Conservation (phyloP, 2,329 filamentous ascomycete species). For the Lasiodiplodia hormozganensis region DNA sequence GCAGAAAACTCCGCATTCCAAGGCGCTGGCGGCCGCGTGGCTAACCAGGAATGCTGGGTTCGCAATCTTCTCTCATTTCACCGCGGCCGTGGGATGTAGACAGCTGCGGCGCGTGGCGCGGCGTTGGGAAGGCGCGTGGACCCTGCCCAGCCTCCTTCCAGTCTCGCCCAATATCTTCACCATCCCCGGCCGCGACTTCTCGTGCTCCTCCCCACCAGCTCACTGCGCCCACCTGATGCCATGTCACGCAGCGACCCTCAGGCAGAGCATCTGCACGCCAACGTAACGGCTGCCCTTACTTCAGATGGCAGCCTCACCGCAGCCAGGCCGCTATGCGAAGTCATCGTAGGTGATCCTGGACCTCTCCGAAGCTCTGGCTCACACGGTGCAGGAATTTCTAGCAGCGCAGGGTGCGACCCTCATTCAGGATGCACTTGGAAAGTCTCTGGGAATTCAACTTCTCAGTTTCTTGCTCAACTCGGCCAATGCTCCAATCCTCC, state of each 20-base stretch:
- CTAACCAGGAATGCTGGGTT: neutral
- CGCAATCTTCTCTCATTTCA: conserved; percentile 1
- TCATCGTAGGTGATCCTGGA: neutral
- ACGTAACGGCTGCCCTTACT: neutral
- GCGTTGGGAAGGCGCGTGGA: neutral
- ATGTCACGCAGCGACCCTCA: neutral
- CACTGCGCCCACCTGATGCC: neutral
- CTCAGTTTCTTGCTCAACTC: conserved; percentile 9
- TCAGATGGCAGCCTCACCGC: neutral
- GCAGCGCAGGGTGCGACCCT: neutral
- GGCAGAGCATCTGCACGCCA: neutral
- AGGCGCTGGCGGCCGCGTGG: neutral
- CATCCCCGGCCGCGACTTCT: neutral
- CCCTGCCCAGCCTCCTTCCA: neutral
- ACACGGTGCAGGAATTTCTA: neutral
- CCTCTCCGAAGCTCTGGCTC: neutral
- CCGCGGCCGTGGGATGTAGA: neutral
- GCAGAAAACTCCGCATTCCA: neutral
- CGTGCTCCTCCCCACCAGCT: neutral
- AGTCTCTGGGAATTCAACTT: neutral
- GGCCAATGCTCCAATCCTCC: neutral
- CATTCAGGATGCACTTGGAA: neutral
- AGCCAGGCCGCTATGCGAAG: conserved; percentile 6
- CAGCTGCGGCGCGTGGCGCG: neutral
- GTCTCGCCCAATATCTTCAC: neutral